Percentiles rank a stretch among this genome's conserved stretches.
Evolutionary conservation across 257 asterid genomes (phyloP).

Genomic region (Salvia miltiorrhiza): DNA sequence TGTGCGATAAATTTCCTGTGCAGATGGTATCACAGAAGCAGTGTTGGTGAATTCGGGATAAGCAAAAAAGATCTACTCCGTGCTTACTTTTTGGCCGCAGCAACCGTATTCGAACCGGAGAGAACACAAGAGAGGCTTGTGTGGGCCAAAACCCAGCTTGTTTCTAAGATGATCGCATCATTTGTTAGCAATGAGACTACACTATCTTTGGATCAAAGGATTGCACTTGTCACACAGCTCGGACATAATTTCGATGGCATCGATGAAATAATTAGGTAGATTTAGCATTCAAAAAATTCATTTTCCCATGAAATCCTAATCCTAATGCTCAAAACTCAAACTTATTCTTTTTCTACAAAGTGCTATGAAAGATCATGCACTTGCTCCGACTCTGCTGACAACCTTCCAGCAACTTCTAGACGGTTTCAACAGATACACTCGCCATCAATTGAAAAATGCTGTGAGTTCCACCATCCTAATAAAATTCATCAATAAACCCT

Average conservation of each 20-base stretch:
- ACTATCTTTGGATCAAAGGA: background rate
- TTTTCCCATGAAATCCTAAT: no score
- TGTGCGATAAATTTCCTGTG: no score
- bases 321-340: no score
- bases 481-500: no score
- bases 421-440: constrained; percentile 14
- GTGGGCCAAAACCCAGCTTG: constrained; percentile 37
- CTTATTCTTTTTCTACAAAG: background rate
- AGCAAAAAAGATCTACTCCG: constrained; percentile 24
- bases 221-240: background rate
- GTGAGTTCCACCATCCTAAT: constrained; percentile 35
- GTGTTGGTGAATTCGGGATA: constrained; percentile 23
- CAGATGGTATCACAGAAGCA: constrained; percentile 38
- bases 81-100: constrained; percentile 33
- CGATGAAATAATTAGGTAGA: constrained; percentile 13
- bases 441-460: constrained; percentile 18
- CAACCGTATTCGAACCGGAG: constrained; percentile 36
- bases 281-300: no score
- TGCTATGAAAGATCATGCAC: background rate
- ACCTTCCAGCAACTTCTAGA: constrained; percentile 19
- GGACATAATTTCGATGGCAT: background rate
- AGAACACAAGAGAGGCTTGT: constrained; percentile 33
- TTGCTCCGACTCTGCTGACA: background rate
- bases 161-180: constrained; percentile 21
- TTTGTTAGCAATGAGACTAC: constrained; percentile 6